phyloP scores from a whole-genome alignment of 1,284 basidiomycete genomes.

The Ustilago esculenta region DNA sequence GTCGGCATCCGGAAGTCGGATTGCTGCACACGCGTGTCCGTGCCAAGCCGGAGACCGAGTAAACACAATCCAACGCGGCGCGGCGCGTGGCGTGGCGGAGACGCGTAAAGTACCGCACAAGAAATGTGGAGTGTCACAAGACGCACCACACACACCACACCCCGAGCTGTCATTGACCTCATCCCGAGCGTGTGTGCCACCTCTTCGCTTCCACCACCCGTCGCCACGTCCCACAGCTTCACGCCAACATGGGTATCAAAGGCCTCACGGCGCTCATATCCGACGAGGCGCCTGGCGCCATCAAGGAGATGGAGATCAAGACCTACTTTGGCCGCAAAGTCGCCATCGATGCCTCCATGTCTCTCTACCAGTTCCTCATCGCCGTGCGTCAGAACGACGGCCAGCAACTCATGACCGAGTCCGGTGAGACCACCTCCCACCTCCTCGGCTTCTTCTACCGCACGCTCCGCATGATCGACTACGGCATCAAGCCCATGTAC shows the following conservation, averaged over 20 bases:
- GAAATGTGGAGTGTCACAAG: constrained; percentile 10
- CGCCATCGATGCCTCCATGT: constrained; percentile 84
- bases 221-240: background rate
- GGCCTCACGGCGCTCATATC: constrained; percentile 86
- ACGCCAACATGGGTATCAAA: constrained; percentile 50
- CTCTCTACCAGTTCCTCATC: constrained; percentile 85
- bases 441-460: constrained; percentile 99
- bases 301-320: constrained; percentile 94
- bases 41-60: too few species aligned
- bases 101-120: constrained; percentile 8
- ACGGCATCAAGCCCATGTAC: constrained; percentile 97
- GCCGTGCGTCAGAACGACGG: constrained; percentile 96
- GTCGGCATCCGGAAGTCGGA: too few species aligned
- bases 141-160: too few species aligned
- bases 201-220: background rate
- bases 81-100: constrained; percentile 11
- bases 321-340: constrained; percentile 87
- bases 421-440: constrained; percentile 89
- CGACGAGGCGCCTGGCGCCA: constrained; percentile 86
- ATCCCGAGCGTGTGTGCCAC: too few species aligned
- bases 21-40: too few species aligned
- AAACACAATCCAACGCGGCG: background rate
- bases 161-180: background rate
- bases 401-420: constrained; percentile 94
- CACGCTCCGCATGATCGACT: constrained; percentile 86